phyloP scores from a whole-genome alignment of 345 rosid species.

The Pistacia vera region DNA sequence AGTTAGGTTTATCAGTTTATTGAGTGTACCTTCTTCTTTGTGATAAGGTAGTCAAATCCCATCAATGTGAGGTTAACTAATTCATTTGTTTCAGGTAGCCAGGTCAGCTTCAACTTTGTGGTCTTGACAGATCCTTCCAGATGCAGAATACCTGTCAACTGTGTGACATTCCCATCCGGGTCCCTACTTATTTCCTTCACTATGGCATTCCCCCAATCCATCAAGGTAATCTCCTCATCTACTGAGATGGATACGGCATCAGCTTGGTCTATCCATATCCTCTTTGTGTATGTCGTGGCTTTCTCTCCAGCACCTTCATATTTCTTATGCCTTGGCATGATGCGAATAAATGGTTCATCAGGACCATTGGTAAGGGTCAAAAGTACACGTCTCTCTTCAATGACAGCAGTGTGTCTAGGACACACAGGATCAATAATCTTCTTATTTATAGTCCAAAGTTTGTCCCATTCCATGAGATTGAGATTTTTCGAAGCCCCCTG shows the following conservation, averaged over 20 bases:
- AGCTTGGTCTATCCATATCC: background rate
- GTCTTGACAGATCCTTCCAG: conserved; percentile 84
- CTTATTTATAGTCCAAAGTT: conserved; percentile 95
- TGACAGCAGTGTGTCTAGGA: conserved; percentile 92
- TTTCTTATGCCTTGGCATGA: conserved; percentile 75
- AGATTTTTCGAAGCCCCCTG: conserved; percentile 96
- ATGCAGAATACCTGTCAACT: conserved; percentile 65
- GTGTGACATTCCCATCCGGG: conserved; percentile 52
- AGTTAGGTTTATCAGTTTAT: background rate
- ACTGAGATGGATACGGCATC: conserved; percentile 71
- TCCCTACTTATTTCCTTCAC: conserved; percentile 67
- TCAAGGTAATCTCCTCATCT: conserved; percentile 80
- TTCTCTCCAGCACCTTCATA: conserved; percentile 59
- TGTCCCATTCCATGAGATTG: conserved; percentile 98
- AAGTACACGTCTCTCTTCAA: conserved; percentile 59
- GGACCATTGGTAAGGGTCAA: conserved; percentile 41
- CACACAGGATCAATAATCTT: conserved; percentile 92
- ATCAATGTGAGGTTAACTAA: conserved; percentile 58
- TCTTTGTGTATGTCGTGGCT: too few species aligned
- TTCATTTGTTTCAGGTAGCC: conserved; percentile 46
- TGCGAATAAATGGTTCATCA: too few species aligned
- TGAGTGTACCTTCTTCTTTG: conserved; percentile 58
- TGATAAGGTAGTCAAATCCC: conserved; percentile 65
- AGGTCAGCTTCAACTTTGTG: conserved; percentile 83
- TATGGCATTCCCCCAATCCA: conserved; percentile 95